Base-by-base conservation (phyloP, 2,329 filamentous ascomycete genomes). In the Talaromyces sp. region DNA sequence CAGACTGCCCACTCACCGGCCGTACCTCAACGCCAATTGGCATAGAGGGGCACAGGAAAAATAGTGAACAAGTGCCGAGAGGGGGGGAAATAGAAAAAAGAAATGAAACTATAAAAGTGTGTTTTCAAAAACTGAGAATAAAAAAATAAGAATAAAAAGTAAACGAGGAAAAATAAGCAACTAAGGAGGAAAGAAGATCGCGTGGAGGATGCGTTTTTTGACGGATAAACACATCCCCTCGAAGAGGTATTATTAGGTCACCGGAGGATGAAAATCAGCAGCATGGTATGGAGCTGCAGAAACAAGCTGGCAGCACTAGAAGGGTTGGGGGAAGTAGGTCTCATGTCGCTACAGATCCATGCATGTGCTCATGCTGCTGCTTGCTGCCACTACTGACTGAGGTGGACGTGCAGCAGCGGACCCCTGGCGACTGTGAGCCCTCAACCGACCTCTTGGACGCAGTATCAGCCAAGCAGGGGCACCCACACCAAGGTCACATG, bases 401-500 rank as follows among this genome's bases (percentile, higher is more conserved):
- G 52, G 48, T 59, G 29, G 55, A 55, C 59, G 29, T 61, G 59
- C 59, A 61, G 43, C 59, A 29, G 59, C 54, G 21, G 31, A 41
- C 31, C 35, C 58, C 41, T 43, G 26, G 35, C n/a, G 11, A 24
- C 35, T 46, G 21, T 52, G 52, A 32, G 54, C 43, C 51, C 17
- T 46, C 55, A 26, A 35, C 52, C 26, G 19, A n/a, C 60, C 60
- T 62, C 46, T 62, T 50, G 53, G 46, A 56, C 41, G 58, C 21
- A 35, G 41, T 19, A 55, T 38, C 50, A 46, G 24, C 58, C 57
- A 46, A 21, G 43, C 43, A 46, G 43, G 21, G 21, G 43, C 43
- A 57, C 21, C 59, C 64, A 66, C 64, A 62, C 62, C n/a, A 27
- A 32, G 64, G 71, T 75, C 73, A 75, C 73, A 75, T 75, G 73